Percentiles rank a stretch among this genome's conserved stretches.
phyloP scores from a whole-genome alignment of 2,329 filamentous ascomycete species.

The Colletotrichum graminicola region DNA sequence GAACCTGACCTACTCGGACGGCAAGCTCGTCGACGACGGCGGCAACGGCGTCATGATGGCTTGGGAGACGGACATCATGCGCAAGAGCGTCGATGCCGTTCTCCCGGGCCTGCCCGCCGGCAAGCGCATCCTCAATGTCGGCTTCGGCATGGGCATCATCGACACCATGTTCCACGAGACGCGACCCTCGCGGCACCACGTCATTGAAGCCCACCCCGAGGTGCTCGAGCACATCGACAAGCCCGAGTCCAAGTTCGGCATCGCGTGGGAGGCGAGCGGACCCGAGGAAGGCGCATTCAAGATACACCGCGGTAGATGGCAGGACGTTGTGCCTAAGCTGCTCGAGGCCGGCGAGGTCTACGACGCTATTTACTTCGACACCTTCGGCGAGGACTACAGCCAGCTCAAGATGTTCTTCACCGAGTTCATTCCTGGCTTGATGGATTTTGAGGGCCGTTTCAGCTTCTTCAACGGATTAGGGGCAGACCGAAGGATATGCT shows the following conservation, averaged over 20 bases:
- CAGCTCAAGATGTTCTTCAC: slow-evolving; percentile 89
- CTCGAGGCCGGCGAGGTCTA: slow-evolving; percentile 77
- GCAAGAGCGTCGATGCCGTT: slow-evolving; percentile 77
- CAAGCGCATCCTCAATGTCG: slow-evolving; percentile 83
- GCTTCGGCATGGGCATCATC: slow-evolving; percentile 92
- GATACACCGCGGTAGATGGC: slow-evolving; percentile 82
- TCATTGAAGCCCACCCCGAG: slow-evolving; percentile 86
- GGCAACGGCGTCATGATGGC: slow-evolving; percentile 94
- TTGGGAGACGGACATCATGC: slow-evolving; percentile 92
- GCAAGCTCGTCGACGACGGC: slow-evolving; percentile 78
- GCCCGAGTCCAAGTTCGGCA: slow-evolving; percentile 64
- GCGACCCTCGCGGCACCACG: slow-evolving; percentile 79
- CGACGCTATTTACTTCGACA: slow-evolving; percentile 96
- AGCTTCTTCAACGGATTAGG: slow-evolving; percentile 93
- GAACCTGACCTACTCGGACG: slow-evolving; percentile 71
- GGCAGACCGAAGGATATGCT: slow-evolving; percentile 91
- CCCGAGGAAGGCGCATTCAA: slow-evolving; percentile 77
- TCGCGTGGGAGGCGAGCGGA: slow-evolving; percentile 65
- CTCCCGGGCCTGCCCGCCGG: slow-evolving; percentile 58
- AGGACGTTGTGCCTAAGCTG: slow-evolving; percentile 79
- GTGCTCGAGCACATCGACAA: slow-evolving; percentile 75
- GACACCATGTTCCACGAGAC: slow-evolving; percentile 80
- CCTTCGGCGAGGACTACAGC: slow-evolving; percentile 93
- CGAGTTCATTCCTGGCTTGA: slow-evolving; percentile 84
- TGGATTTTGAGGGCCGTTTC: slow-evolving; percentile 80